Evolutionary conservation across 352 stramenopile species (phyloP).

Genomic region (Globisporangium iwayamae): DNA sequence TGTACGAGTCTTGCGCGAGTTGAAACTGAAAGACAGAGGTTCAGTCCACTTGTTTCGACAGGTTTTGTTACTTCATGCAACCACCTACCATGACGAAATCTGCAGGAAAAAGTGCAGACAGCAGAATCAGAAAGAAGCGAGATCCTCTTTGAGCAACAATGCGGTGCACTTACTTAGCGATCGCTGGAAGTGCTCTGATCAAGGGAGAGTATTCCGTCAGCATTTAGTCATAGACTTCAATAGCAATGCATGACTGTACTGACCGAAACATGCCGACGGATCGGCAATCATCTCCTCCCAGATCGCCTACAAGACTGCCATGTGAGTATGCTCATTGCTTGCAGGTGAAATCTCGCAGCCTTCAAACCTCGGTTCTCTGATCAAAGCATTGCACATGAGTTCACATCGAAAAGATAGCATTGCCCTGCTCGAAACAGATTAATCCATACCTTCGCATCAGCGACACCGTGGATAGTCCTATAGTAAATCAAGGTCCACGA

Average conservation of each 20-base stretch:
- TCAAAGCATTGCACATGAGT: background rate
- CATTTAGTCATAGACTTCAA: background rate
- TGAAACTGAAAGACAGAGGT: slow-evolving; percentile 54
- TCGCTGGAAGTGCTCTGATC: slow-evolving; percentile 66
- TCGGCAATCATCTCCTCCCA: slow-evolving; percentile 89
- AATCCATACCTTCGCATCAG: slow-evolving; percentile 49
- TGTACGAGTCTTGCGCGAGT: slow-evolving; percentile 76
- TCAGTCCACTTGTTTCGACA: background rate
- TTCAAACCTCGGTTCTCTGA: slow-evolving; percentile 11
- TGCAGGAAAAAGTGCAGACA: slow-evolving; percentile 14
- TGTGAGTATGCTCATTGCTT: background rate
- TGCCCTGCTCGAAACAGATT: background rate
- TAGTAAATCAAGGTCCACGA: background rate
- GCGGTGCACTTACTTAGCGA: slow-evolving; percentile 42
- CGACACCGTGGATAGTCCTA: slow-evolving; percentile 66
- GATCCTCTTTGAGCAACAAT: background rate
- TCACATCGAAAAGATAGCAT: background rate
- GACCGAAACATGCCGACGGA: slow-evolving; percentile 75
- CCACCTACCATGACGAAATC: slow-evolving; percentile 72
- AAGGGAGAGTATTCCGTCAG: background rate
- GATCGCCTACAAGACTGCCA: slow-evolving; percentile 44
- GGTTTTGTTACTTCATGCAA: background rate
- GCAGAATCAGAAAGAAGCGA: background rate
- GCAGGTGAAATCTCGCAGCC: background rate
- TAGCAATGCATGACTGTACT: background rate